Base-by-base conservation (phyloP, 2,329 filamentous ascomycete genomes). In the Sporothrix sp. region DNA sequence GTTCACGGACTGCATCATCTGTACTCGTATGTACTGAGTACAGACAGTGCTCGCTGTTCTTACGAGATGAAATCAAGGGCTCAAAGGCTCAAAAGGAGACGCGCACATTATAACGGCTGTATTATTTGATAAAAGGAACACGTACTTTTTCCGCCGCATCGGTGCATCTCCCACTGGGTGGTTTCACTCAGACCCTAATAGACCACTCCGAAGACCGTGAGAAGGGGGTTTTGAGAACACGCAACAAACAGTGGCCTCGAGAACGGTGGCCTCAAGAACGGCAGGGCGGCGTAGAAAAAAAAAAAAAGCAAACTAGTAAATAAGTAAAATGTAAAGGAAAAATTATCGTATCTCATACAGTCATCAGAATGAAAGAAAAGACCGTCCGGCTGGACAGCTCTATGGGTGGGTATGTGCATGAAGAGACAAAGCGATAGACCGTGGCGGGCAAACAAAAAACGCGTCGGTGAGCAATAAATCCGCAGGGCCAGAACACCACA, bases 261-360 rank as follows among this genome's bases (percentile, higher is more conserved):
- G n/a, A n/a, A n/a, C n/a, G n/a, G n/a, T n/a, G n/a, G n/a, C n/a
- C n/a, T n/a, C n/a, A n/a, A n/a, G n/a, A n/a, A n/a, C n/a, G n/a
- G n/a, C n/a, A n/a, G 9, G 33, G n/a, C 30, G 30, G 33, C 30
- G 33, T n/a, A 47, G 28, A 20, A 52, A 37, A 27, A 21, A 42
- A 28, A 7, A 16, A 9, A 21, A n/a, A 20, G 32, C 28, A 51
- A 14, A 37, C n/a, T 38, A 40, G 49, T 27, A 50, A 25, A 43
- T 21, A 53, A 48, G 39, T 39, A 51, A 54, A 21, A 50, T 36
- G 37, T 16, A 45, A 37, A 51, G 39, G 32, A 33, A 51, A 47
- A 52, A 48, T 35, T 49, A 52, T 56, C 54, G 48, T 54, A 45
- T 51, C 54, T 56, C 54, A 38, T 56, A 44, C 50, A 45, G 44